Conservation (phyloP, 495 filamentous ascomycete species). For the Neurospora hispaniola region DNA sequence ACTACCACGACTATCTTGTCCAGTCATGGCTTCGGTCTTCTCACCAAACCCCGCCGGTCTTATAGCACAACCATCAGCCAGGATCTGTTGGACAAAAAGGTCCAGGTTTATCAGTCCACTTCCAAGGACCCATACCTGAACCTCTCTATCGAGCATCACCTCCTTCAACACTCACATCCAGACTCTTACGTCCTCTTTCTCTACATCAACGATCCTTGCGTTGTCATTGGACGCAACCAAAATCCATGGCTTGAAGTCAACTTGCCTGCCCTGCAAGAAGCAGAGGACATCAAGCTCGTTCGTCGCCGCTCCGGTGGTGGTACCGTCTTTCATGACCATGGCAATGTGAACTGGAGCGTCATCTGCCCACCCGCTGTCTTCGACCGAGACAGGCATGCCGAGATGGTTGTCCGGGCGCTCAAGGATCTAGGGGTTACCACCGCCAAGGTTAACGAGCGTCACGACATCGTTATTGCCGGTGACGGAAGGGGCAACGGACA, state of each 20-base stretch:
- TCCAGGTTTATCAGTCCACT: slow-evolving; percentile 66
- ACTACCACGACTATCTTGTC: background rate
- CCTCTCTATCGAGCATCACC: slow-evolving; percentile 88
- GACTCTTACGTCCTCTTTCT: slow-evolving; percentile 72
- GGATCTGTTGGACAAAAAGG: background rate
- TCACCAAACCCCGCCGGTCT: background rate
- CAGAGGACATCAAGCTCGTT: slow-evolving; percentile 40
- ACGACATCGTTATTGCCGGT: slow-evolving; percentile 77
- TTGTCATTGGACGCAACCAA: slow-evolving; percentile 91
- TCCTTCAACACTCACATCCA: slow-evolving; percentile 59
- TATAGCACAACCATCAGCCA: background rate
- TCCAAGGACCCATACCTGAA: slow-evolving; percentile 75
- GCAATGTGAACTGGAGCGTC: slow-evolving; percentile 89
- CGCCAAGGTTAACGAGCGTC: slow-evolving; percentile 71
- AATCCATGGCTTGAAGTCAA: slow-evolving; percentile 94
- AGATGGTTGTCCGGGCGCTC: slow-evolving; percentile 80
- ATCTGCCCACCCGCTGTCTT: slow-evolving; percentile 68
- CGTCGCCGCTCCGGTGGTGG: slow-evolving; percentile 81
- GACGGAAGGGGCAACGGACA: slow-evolving; percentile 2
- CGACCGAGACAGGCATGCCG: slow-evolving; percentile 75
- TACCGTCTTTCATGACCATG: slow-evolving; percentile 83
- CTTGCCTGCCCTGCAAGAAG: slow-evolving; percentile 41
- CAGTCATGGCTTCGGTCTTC: background rate
- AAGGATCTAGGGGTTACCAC: slow-evolving; percentile 33
- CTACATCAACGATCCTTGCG: slow-evolving; percentile 74